Evolutionary conservation across 75 land plant species (phyloP).

Genomic region (Isoetes taiwanensis): DNA sequence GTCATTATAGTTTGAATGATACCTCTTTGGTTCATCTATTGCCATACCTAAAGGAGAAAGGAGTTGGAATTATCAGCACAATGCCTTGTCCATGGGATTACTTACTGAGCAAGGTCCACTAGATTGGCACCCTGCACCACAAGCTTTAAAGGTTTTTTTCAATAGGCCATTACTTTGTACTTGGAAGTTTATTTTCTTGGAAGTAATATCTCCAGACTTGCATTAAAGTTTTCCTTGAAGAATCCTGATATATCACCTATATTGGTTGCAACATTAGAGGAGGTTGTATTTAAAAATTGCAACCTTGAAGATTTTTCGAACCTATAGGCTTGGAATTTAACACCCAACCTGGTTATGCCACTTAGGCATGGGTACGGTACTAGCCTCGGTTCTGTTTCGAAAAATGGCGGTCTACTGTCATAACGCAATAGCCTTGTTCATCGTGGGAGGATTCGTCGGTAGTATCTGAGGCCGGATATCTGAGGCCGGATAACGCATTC

Average conservation of each 20-base stretch:
- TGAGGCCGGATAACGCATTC: no score
- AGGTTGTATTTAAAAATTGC: no score
- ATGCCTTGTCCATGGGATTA: slow-evolving; percentile 94
- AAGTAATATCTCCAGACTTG: slow-evolving; percentile 66
- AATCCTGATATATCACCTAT: slow-evolving; percentile 66
- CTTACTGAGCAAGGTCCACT: slow-evolving; percentile 81
- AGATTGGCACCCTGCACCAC: slow-evolving; percentile 91
- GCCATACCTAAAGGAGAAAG: slow-evolving; percentile 88
- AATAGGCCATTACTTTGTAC: neutral
- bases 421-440: no score
- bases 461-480: no score
- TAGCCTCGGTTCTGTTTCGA: no score
- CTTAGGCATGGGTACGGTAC: no score
- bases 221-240: slow-evolving; percentile 64
- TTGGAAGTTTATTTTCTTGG: slow-evolving; percentile 15
- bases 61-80: slow-evolving; percentile 82
- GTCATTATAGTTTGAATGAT: slow-evolving; percentile 85
- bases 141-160: slow-evolving; percentile 91
- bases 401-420: no score
- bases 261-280: no score
- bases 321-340: no score
- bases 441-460: no score
- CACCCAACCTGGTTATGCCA: no score
- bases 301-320: no score
- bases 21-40: slow-evolving; percentile 60